Base-by-base conservation (phyloP, 2,329 filamentous ascomycete species). In the Fusarium albosuccineum region DNA sequence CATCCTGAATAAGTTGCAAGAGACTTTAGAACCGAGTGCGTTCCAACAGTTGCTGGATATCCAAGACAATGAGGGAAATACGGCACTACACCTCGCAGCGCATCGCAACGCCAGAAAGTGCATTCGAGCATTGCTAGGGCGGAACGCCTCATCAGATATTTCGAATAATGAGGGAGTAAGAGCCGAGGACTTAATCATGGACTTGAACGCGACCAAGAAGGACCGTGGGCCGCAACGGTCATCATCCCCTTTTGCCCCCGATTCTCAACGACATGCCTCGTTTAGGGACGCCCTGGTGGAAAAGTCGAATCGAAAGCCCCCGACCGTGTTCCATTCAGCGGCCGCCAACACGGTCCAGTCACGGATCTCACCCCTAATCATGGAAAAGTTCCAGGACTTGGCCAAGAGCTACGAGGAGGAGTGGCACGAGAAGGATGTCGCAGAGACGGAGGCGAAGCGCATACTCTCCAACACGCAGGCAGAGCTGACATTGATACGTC, bases 101-200 rank as follows among this genome's bases (percentile, higher is more conserved):
- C 90, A 94, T 74, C 91, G 93, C 59, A 93, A 94, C 57, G 93
- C 95, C 16, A 90, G 94, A 44, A 97, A 98, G 72, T 97, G 94
- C 69, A 91, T 97, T 57, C 91, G 96, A 80, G 84, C 90, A 82
- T 79, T 93, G 82, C 78, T 94, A 76, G 89, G 89, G 34, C 91
- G 95, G 51, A 93, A 94, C 62, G 94, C 94, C 4, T 89, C 90
- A 3, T 92, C 93, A 1, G 90, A 97, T 73, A 91, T 98, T 55
- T 85, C 88, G 17, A 99, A 98, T 76, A 84, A 89, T 54, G 88
- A 93, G 58, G 93, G 94, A 29, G 86, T 97, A 65, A 92, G 92
- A 1, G 94, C 94, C 10, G 92, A 97, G 72, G 91, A 95, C 67
- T 83, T 97, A 53, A 93, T 97, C 70, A 90, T 92, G 74, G 85